phyloP scores from a whole-genome alignment of 495 filamentous ascomycete species.

The Penicillium maclennaniae region DNA sequence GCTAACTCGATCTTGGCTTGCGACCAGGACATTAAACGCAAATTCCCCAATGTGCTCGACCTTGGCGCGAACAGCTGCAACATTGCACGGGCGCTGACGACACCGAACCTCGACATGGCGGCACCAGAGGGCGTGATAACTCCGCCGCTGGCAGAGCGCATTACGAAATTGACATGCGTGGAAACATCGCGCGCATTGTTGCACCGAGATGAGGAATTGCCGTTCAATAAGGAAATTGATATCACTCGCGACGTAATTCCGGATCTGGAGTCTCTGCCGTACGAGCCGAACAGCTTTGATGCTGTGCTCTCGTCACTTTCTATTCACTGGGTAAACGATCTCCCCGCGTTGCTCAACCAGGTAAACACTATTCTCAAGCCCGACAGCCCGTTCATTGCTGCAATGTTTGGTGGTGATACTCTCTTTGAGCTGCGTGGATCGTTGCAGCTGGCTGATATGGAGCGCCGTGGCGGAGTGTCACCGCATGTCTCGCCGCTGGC shows the following conservation, averaged over 20 bases:
- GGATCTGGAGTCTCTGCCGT: conserved; percentile 70
- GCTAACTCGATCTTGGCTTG: conserved; percentile 9
- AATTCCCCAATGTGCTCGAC: conserved; percentile 81
- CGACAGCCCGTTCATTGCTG: conserved; percentile 87
- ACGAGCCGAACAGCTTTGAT: conserved; percentile 74
- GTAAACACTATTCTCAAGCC: conserved; percentile 82
- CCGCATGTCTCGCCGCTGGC: conserved; percentile 86
- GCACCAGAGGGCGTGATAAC: conserved; percentile 48
- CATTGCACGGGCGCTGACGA: conserved; percentile 74
- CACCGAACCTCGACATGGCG: conserved; percentile 53
- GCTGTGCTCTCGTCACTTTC: conserved; percentile 81
- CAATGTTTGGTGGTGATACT: conserved; percentile 94
- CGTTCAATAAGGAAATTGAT: conserved; percentile 69
- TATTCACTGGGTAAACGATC: conserved; percentile 97
- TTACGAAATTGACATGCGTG: conserved; percentile 69
- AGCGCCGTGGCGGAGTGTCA: conserved; percentile 80
- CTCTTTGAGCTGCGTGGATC: conserved; percentile 92
- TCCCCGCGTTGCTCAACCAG: conserved; percentile 76
- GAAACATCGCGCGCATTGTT: conserved; percentile 77
- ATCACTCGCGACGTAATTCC: conserved; percentile 68
- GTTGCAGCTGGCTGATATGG: conserved; percentile 87
- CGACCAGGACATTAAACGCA: conserved; percentile 80
- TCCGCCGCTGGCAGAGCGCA: conserved; percentile 60
- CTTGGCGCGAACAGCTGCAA: conserved; percentile 95
- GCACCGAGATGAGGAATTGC: conserved; percentile 71